These are phyloP conservation scores for Cryptococcus sp. DNA, from an alignment of 1,284 basidiomycete species.

Conservation along the genomic window DNA sequence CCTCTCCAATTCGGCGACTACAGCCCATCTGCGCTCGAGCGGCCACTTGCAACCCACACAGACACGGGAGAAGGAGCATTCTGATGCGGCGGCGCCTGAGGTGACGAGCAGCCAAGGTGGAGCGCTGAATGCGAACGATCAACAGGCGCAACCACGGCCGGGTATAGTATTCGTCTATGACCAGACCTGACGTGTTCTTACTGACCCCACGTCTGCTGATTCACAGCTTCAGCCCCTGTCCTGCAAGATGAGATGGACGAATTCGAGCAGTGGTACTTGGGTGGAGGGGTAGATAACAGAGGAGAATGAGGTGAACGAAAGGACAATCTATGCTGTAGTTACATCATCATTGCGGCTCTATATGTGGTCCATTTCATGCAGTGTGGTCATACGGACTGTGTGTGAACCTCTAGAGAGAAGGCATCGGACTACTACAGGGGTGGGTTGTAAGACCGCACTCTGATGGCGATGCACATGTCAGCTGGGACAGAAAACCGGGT, in stretches of 20 bases:
- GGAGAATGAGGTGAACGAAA: neutral
- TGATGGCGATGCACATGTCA: neutral
- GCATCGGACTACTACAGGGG: conserved; percentile 1
- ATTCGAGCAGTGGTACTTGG: conserved; percentile 1
- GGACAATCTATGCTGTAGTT: neutral
- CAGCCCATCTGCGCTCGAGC: no score
- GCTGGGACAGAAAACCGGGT: neutral
- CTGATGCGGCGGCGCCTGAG: no score
- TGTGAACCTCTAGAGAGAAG: neutral
- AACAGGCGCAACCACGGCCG: no score
- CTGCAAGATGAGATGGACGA: neutral
- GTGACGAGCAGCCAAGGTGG: no score
- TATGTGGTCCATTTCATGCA: neutral
- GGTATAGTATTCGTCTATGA: no score
- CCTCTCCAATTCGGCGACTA: no score
- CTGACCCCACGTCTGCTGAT: no score
- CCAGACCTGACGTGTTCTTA: no score
- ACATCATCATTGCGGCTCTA: neutral
- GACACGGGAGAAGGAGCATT: no score
- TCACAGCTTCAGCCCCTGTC: no score
- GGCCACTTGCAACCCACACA: no score
- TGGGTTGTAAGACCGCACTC: conserved; percentile 20
- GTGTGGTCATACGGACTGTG: neutral
- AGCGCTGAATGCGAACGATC: no score
- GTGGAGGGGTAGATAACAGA: neutral